Percentiles rank a stretch among this genome's conserved stretches.
Conservation (phyloP, 2,329 filamentous ascomycete genomes). For the Colletotrichum sp. region DNA sequence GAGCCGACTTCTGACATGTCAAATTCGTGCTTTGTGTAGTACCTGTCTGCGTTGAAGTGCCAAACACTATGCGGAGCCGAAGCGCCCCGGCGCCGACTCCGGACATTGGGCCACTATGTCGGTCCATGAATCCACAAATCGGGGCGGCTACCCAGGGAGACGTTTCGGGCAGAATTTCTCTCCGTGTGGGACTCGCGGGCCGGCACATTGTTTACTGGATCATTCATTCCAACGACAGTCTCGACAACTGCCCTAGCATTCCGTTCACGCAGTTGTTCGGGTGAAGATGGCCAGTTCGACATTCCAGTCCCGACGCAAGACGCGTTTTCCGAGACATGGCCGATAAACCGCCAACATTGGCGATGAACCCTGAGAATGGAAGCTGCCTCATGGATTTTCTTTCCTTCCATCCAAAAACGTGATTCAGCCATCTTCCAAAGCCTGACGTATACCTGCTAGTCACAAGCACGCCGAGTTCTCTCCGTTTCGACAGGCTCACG, state of each 20-base stretch:
- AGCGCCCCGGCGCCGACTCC: background rate
- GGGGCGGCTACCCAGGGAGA: background rate
- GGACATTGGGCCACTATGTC: rapidly evolving
- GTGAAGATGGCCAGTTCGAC: background rate
- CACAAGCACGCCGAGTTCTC: rapidly evolving
- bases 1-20: no score
- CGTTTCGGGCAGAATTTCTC: background rate
- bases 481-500: background rate
- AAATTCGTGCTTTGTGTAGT: rapidly evolving
- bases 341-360: background rate
- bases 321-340: background rate
- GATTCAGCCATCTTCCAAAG: background rate
- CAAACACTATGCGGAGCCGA: rapidly evolving
- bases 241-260: background rate
- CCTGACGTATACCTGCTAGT: rapidly evolving
- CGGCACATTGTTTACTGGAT: background rate
- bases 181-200: background rate
- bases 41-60: rapidly evolving
- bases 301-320: background rate
- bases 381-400: rapidly evolving
- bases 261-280: rapidly evolving
- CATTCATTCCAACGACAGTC: background rate
- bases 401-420: background rate
- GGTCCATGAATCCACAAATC: background rate
- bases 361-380: background rate